Evolutionary conservation across 768 basidiomycete genomes (phyloP).

Genomic region (Leccinum variicolor): DNA sequence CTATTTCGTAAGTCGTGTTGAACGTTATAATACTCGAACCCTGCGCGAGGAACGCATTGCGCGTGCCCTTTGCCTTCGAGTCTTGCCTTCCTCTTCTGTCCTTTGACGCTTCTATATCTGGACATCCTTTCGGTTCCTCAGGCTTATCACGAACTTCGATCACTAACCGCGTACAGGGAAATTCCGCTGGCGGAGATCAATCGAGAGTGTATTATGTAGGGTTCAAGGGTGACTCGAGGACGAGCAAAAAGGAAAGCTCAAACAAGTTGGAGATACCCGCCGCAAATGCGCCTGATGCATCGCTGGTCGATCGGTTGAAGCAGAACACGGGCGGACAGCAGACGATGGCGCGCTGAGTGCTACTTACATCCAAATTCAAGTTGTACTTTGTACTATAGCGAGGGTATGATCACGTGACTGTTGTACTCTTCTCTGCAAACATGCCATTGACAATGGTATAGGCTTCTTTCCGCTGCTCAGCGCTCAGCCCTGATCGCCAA

Average conservation of each 20-base stretch:
- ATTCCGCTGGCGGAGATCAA: conserved; percentile 61
- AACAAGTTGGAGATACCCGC: conserved; percentile 73
- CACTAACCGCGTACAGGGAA: conserved; percentile 43
- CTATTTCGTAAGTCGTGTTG: conserved; percentile 63
- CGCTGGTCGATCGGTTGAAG: conserved; percentile 54
- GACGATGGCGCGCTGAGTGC: conserved; percentile 52
- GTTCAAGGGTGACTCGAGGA: conserved; percentile 72
- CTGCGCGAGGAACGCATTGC: neutral
- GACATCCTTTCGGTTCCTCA: conserved; percentile 1
- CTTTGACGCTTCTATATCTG: conserved; percentile 24
- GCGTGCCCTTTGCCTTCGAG: conserved; percentile 15
- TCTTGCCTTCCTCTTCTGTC: neutral
- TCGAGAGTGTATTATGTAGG: conserved; percentile 77
- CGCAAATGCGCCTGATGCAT: conserved; percentile 74
- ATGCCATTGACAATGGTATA: too few species aligned
- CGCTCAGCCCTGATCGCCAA: too few species aligned
- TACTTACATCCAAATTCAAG: neutral
- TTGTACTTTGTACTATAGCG: neutral
- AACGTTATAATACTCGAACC: conserved; percentile 1
- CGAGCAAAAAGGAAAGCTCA: conserved; percentile 53
- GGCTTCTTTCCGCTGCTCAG: too few species aligned
- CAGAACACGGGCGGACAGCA: conserved; percentile 59
- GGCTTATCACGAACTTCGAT: conserved; percentile 14
- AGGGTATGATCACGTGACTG: neutral
- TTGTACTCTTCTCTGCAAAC: too few species aligned